Percentiles rank a stretch among this genome's conserved stretches.
Evolutionary conservation across 2,329 filamentous ascomycete genomes (phyloP).

Genomic region (Emergomyces africanus): DNA sequence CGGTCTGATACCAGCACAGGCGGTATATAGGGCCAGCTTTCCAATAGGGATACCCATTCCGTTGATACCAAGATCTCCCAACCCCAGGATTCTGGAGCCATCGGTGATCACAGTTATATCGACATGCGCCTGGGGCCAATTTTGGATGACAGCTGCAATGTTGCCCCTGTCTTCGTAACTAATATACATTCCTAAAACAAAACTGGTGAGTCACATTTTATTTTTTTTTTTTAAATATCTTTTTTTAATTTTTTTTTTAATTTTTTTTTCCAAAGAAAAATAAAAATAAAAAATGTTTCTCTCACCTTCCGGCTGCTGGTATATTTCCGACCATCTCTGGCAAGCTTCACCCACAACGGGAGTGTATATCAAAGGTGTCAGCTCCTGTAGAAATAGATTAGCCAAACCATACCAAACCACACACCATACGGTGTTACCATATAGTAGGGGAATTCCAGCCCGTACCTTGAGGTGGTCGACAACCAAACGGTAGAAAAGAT

Average conservation of each 20-base stretch:
- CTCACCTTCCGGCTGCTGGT: slow-evolving; percentile 78
- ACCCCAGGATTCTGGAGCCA: slow-evolving; percentile 78
- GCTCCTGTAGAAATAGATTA: slow-evolving; percentile 20
- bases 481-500: slow-evolving; percentile 40
- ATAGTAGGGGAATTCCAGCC: neutral
- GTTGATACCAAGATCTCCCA: slow-evolving; percentile 92
- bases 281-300: neutral
- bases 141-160: slow-evolving; percentile 73
- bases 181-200: slow-evolving; percentile 62
- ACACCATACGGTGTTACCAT: neutral
- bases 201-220: slow-evolving; percentile 6
- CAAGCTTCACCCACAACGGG: slow-evolving; percentile 76
- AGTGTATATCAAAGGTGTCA: slow-evolving; percentile 39
- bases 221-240: too few relatives aligned
- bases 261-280: too few relatives aligned
- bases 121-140: slow-evolving; percentile 82
- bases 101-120: slow-evolving; percentile 97
- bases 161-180: slow-evolving; percentile 90
- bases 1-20: slow-evolving; percentile 87
- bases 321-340: slow-evolving; percentile 89
- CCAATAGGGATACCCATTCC: slow-evolving; percentile 97
- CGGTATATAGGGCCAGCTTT: slow-evolving; percentile 90
- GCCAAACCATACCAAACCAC: neutral
- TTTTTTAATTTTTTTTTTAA: too few relatives aligned
- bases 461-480: slow-evolving; percentile 34